These are phyloP conservation scores for Zygosaccharomyces rouxii DNA, from an alignment of 805 yeast species.

Conservation along the genomic window DNA sequence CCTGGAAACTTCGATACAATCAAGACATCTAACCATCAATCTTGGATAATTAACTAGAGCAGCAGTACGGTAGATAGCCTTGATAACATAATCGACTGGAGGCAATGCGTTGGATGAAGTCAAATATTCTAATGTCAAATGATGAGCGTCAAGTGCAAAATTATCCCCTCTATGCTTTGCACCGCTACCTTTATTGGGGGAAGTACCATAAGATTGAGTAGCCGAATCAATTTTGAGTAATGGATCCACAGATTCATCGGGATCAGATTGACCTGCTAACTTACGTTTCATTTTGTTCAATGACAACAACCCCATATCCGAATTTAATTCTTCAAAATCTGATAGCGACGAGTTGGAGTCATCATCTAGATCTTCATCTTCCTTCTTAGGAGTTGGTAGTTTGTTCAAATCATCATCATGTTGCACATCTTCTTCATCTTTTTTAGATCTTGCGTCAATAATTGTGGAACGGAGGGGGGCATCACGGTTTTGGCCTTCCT, in stretches of 20 bases:
- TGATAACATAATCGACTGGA: slow-evolving; percentile 53
- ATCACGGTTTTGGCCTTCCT: too few relatives aligned
- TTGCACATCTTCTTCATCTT: slow-evolving; percentile 14
- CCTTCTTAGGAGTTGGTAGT: slow-evolving; percentile 10
- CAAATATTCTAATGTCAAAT: slow-evolving; percentile 49
- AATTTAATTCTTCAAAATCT: slow-evolving; percentile 23
- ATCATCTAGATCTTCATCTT: slow-evolving; percentile 8
- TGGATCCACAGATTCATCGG: slow-evolving; percentile 33
- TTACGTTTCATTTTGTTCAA: slow-evolving; percentile 28
- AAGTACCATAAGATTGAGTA: slow-evolving; percentile 9
- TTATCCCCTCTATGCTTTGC: slow-evolving; percentile 13
- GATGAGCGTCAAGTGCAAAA: slow-evolving; percentile 11
- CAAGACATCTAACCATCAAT: slow-evolving; percentile 42
- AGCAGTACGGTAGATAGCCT: slow-evolving; percentile 57
- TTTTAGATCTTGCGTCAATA: slow-evolving; percentile 15
- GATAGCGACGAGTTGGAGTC: slow-evolving; percentile 24
- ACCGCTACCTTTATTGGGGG: not conserved
- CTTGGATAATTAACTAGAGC: slow-evolving; percentile 61
- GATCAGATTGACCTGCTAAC: slow-evolving; percentile 21
- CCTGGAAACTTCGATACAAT: slow-evolving; percentile 31
- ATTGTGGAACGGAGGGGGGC: slow-evolving; percentile 3
- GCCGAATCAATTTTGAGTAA: slow-evolving; percentile 16
- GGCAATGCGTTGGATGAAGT: slow-evolving; percentile 53
- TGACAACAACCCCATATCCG: slow-evolving; percentile 30
- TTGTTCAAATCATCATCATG: slow-evolving; percentile 8